Evolutionary conservation across 2,329 filamentous ascomycete genomes (phyloP).

Genomic region (Penicillium sp.): DNA sequence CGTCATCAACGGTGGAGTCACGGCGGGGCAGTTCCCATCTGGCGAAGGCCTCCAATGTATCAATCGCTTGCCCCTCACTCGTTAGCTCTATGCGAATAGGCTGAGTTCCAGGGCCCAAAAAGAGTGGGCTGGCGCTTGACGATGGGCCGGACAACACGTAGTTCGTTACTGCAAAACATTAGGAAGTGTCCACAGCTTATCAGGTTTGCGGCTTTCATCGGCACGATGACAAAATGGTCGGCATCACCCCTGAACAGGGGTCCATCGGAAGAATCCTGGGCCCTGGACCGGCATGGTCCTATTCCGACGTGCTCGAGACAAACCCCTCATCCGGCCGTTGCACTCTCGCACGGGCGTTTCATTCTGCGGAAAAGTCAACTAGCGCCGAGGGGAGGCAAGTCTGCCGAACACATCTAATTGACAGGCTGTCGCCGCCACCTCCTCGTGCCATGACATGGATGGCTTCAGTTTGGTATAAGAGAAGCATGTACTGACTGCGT

Average conservation of each 20-base stretch:
- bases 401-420: background rate
- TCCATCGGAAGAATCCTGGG: background rate
- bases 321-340: background rate
- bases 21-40: slow-evolving; percentile 3
- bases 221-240: background rate
- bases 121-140: background rate
- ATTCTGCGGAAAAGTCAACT: background rate
- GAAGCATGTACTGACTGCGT: background rate
- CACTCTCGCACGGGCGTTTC: background rate
- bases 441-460: background rate
- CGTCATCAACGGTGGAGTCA: slow-evolving; percentile 5
- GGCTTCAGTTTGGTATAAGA: background rate
- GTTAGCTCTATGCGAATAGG: slow-evolving; percentile 8
- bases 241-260: background rate
- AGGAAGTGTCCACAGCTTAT: background rate
- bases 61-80: background rate
- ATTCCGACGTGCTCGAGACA: background rate
- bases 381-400: background rate
- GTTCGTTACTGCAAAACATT: background rate
- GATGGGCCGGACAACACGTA: background rate
- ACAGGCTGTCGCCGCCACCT: background rate
- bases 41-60: background rate
- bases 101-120: slow-evolving; percentile 6
- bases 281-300: background rate
- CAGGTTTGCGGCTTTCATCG: background rate